phyloP scores from a whole-genome alignment of 2,329 filamentous ascomycete genomes.

The Pyrenophora teres region DNA sequence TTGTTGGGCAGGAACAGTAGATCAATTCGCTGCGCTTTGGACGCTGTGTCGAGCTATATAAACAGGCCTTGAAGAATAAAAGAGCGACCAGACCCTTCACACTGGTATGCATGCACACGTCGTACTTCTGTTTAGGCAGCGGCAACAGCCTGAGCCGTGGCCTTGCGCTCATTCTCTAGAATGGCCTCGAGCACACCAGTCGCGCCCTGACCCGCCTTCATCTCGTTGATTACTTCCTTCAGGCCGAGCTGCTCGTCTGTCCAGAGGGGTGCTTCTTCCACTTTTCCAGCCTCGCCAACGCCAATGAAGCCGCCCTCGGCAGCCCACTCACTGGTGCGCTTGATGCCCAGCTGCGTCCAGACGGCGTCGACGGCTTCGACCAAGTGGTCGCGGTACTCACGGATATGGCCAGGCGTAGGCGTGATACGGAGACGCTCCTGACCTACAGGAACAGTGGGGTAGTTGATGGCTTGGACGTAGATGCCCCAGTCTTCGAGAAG shows the following conservation, averaged over 20 bases:
- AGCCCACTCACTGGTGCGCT: slow-evolving; percentile 91
- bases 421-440: slow-evolving; percentile 96
- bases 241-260: slow-evolving; percentile 85
- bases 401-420: slow-evolving; percentile 88
- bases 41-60: slow-evolving; percentile 5
- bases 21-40: slow-evolving; percentile 9
- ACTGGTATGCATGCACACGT: background rate
- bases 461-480: slow-evolving; percentile 99
- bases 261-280: slow-evolving; percentile 77
- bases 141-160: slow-evolving; percentile 51
- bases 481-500: slow-evolving; percentile 88
- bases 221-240: slow-evolving; percentile 57
- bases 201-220: slow-evolving; percentile 55
- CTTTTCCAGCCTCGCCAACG: slow-evolving; percentile 73
- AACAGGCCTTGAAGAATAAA: slow-evolving; percentile 34
- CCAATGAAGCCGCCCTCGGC: slow-evolving; percentile 91
- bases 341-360: slow-evolving; percentile 86
- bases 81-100: slow-evolving; percentile 37
- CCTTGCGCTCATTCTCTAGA: slow-evolving; percentile 53
- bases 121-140: slow-evolving; percentile 37
- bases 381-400: slow-evolving; percentile 83
- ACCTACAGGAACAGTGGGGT: slow-evolving; percentile 96
- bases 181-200: slow-evolving; percentile 55
- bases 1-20: background rate
- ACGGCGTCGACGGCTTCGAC: slow-evolving; percentile 83